These are phyloP conservation scores for Skeletonema grethae DNA, from an alignment of 108 stramenopile species.

Conservation along the genomic window DNA sequence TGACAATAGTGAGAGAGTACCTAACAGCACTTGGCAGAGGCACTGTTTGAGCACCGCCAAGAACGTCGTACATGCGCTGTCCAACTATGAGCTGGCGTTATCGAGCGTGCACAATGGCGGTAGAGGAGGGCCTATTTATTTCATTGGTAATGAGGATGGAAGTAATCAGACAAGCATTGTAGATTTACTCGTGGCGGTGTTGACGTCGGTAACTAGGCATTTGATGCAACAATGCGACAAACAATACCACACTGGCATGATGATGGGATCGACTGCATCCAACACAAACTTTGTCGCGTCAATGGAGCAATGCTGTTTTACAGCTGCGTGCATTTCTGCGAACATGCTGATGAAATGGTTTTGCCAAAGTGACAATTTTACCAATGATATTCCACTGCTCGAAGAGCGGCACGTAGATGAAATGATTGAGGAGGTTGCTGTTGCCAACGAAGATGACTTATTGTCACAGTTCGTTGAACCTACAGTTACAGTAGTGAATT, in stretches of 20 bases:
- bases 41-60: slow-evolving; percentile 15
- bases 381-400: slow-evolving; percentile 4
- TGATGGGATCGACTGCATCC: not conserved
- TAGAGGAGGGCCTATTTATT: not conserved
- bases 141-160: not conserved
- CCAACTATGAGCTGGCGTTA: slow-evolving; percentile 22
- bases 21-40: slow-evolving; percentile 12
- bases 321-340: slow-evolving; percentile 36
- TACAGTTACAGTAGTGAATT: slow-evolving; percentile 29
- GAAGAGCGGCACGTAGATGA: slow-evolving; percentile 9
- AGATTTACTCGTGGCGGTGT: slow-evolving; percentile 33
- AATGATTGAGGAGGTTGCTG: slow-evolving; percentile 24
- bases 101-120: slow-evolving; percentile 12
- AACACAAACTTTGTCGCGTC: slow-evolving; percentile 11
- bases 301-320: slow-evolving; percentile 38
- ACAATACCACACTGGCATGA: not conserved
- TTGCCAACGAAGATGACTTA: slow-evolving; percentile 10
- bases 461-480: slow-evolving; percentile 18
- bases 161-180: slow-evolving; percentile 10
- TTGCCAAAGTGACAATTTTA: not conserved
- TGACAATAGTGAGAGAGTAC: not conserved
- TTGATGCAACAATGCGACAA: slow-evolving; percentile 8
- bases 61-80: slow-evolving; percentile 20
- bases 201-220: slow-evolving; percentile 31
- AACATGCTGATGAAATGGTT: slow-evolving; percentile 24